Base-by-base conservation (phyloP, 306 rosid genomes). In the Trifolium repens region DNA sequence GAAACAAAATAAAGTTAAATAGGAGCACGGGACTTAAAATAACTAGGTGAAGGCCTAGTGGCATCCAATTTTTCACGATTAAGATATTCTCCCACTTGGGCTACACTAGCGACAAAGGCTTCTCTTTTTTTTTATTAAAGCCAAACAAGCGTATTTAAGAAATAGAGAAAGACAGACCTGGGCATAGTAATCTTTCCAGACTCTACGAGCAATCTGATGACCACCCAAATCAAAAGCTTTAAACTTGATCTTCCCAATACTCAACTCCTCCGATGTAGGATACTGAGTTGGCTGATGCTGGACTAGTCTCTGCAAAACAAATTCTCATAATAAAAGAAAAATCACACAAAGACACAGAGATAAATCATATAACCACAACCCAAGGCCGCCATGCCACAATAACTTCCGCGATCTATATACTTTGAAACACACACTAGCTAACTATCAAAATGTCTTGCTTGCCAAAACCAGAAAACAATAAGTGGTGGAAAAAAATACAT, bases 171-270 rank as follows among this genome's bases (percentile, higher is more conserved):
- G 64, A 17, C 39, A 70, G 54, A 16, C 98, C 98, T 94, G 90
- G 16, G 98, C 91, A 78, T 91, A 91, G 85, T 94, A 91, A 81
- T 94, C 98, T 86, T 90, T 91, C 98, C 97, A 91, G 64, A 94
- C 98, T 79, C 96, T 83, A 9, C 97, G 89, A 78, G 97, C 96
- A 72, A 90, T 86, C 80, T 86, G 96, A 76, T 91, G 97, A 49
- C 98, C 93, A 14, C 96, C 96, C 13, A 93, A 84, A 84, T 90
- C 96, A 89, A 93, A 93, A 61, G 92, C 96, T 80, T 91, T 94
- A 78, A 94, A 94, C 85, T 91, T 94, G 78, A 94, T 94, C 81
- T 90, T 86, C 59, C 97, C 97, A 75, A 94, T 94, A 86, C 96
- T 91, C 81, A 90, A 79, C 83, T 91, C 98, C 85, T 91, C 97